Evolutionary conservation across 106 monocot genomes (phyloP).

Genomic region (Dendrobium catenatum): DNA sequence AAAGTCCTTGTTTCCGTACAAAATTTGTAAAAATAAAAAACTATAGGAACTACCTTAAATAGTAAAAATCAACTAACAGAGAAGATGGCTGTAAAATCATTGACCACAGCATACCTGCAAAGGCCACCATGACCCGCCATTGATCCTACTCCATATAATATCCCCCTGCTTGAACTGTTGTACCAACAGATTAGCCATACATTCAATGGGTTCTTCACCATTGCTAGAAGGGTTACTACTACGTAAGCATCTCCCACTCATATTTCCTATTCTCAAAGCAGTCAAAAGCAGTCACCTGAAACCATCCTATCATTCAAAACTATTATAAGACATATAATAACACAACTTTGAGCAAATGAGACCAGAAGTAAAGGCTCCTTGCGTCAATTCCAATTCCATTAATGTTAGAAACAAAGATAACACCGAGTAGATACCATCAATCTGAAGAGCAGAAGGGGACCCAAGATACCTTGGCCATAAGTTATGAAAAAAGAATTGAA

Average conservation of each 20-base stretch:
- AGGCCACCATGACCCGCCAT: slow-evolving; percentile 6
- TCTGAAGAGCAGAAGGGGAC: background rate
- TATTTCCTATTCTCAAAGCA: background rate
- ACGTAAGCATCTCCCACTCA: slow-evolving; percentile 2
- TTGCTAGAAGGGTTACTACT: background rate
- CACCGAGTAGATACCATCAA: background rate
- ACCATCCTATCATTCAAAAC: background rate
- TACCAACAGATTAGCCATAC: slow-evolving; percentile 1
- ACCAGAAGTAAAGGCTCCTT: background rate
- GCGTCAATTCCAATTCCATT: background rate
- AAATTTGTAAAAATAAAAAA: background rate
- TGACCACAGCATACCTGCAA: slow-evolving; percentile 5
- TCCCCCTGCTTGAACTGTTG: background rate
- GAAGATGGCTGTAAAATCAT: background rate
- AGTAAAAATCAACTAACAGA: background rate
- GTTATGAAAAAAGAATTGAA: background rate
- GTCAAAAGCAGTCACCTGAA: background rate
- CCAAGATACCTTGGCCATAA: background rate
- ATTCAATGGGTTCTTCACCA: slow-evolving; percentile 3
- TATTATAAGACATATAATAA: background rate
- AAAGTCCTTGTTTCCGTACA: background rate
- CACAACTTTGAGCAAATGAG: background rate
- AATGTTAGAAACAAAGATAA: background rate
- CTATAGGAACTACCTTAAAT: background rate
- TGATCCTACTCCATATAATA: slow-evolving; percentile 1